Evolutionary conservation across 2,329 filamentous ascomycete species (phyloP).

Genomic region (Cytospora leucostoma): DNA sequence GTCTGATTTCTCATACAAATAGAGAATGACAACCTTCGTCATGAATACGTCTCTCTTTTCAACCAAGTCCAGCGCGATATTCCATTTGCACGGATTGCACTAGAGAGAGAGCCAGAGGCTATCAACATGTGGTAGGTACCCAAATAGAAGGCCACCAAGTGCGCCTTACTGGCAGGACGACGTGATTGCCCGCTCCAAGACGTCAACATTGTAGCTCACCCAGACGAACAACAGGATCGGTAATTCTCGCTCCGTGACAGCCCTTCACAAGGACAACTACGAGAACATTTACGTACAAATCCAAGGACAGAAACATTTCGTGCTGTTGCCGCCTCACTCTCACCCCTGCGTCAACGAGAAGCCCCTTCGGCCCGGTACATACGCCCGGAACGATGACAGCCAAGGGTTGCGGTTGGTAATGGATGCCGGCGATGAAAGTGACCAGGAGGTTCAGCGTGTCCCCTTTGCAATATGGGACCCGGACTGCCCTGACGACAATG

Average conservation of each 20-base stretch:
- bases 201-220: not conserved
- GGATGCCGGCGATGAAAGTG: conserved; percentile 38
- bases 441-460: conserved; percentile 41
- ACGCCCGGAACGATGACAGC: conserved; percentile 45
- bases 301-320: conserved; percentile 72
- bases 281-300: conserved; percentile 84
- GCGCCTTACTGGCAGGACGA: not conserved
- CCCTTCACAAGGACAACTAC: conserved; percentile 80
- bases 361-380: conserved; percentile 58
- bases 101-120: conserved; percentile 67
- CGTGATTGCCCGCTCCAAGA: not conserved
- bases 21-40: conserved; percentile 80
- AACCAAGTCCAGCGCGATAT: conserved; percentile 64
- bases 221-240: conserved; percentile 56
- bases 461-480: conserved; percentile 79
- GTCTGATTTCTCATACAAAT: conserved; percentile 21
- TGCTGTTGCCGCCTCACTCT: conserved; percentile 70
- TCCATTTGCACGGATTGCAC: conserved; percentile 72
- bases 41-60: conserved; percentile 69
- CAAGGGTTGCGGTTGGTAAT: conserved; percentile 34
- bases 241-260: conserved; percentile 68
- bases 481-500: conserved; percentile 51
- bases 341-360: conserved; percentile 69
- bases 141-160: not conserved
- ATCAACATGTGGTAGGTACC: conserved; percentile 66